These are phyloP conservation scores for Saccharomyces hybrid DNA, from an alignment of 1,139 yeast species.

Conservation along the genomic window DNA sequence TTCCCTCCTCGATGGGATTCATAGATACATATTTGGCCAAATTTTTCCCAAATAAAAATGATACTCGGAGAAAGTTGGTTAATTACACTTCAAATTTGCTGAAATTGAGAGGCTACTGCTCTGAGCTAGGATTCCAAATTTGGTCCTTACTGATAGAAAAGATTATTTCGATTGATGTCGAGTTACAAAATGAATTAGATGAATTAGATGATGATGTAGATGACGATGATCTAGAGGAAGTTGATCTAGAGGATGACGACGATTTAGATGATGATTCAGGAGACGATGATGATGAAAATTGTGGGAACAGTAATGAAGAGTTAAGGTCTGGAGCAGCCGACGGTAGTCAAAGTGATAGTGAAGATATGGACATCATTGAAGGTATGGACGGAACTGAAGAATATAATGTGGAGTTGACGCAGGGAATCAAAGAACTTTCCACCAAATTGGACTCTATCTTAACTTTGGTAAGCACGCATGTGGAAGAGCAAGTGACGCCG, in stretches of 20 bases:
- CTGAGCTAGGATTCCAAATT: slow-evolving; percentile 60
- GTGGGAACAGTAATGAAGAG: slow-evolving; percentile 20
- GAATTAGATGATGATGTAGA: slow-evolving; percentile 75
- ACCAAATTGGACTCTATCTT: slow-evolving; percentile 65
- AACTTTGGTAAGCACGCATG: slow-evolving; percentile 43
- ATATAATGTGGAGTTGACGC: slow-evolving; percentile 40
- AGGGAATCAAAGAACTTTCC: slow-evolving; percentile 49
- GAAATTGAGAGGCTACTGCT: slow-evolving; percentile 54
- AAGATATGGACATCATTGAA: slow-evolving; percentile 31
- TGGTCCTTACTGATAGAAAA: slow-evolving; percentile 80
- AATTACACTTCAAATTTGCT: slow-evolving; percentile 63
- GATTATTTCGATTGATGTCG: slow-evolving; percentile 86
- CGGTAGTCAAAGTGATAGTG: slow-evolving; percentile 12
- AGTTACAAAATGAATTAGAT: slow-evolving; percentile 78
- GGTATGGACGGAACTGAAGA: slow-evolving; percentile 38
- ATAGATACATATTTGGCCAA: slow-evolving; percentile 52
- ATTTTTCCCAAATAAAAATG: slow-evolving; percentile 74
- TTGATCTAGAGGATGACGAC: slow-evolving; percentile 29
- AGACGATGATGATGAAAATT: slow-evolving; percentile 21
- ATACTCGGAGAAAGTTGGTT: slow-evolving; percentile 45
- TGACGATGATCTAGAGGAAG: slow-evolving; percentile 43
- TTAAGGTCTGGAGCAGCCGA: neutral
- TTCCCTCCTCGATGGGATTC: slow-evolving; percentile 72
- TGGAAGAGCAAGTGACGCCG: slow-evolving; percentile 44
- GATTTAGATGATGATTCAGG: slow-evolving; percentile 21